phyloP scores from a whole-genome alignment of 441 rosid species.

The Arabidopsis lyrata region DNA sequence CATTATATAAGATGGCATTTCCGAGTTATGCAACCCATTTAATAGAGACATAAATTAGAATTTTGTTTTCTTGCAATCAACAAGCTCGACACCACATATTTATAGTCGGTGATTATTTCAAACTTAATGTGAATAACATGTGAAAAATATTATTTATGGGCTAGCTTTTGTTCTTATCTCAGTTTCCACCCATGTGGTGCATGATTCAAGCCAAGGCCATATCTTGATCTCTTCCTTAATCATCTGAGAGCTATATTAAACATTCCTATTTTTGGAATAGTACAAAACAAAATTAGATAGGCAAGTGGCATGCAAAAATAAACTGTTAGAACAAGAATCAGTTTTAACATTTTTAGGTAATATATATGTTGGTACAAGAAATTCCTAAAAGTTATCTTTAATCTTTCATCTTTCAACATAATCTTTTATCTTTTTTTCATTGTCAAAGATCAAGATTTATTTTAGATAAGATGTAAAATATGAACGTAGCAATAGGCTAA shows the following conservation, averaged over 20 bases:
- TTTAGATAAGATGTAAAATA: background rate
- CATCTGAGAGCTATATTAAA: constrained; percentile 19
- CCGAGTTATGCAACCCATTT: constrained; percentile 25
- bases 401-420: too few species aligned
- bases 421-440: background rate
- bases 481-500: background rate
- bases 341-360: too few species aligned
- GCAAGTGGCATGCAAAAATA: background rate
- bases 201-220: constrained; percentile 18
- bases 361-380: too few species aligned
- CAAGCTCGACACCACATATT: constrained; percentile 18
- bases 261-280: background rate
- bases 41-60: background rate
- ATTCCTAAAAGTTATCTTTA: too few species aligned
- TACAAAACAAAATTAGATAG: background rate
- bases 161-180: constrained; percentile 34
- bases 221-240: constrained; percentile 13
- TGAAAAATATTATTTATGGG: constrained; percentile 35
- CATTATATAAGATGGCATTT: constrained; percentile 17
- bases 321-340: background rate
- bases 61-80: constrained; percentile 17
- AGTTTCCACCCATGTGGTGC: constrained; percentile 33
- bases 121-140: constrained; percentile 35
- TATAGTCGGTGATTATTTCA: constrained; percentile 35
- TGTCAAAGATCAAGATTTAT: background rate